A percentile compares a stretch with the other conserved stretches of the same genome.
Evolutionary conservation across 805 yeast genomes (phyloP).

Genomic region (Saccharomyces paradoxus): DNA sequence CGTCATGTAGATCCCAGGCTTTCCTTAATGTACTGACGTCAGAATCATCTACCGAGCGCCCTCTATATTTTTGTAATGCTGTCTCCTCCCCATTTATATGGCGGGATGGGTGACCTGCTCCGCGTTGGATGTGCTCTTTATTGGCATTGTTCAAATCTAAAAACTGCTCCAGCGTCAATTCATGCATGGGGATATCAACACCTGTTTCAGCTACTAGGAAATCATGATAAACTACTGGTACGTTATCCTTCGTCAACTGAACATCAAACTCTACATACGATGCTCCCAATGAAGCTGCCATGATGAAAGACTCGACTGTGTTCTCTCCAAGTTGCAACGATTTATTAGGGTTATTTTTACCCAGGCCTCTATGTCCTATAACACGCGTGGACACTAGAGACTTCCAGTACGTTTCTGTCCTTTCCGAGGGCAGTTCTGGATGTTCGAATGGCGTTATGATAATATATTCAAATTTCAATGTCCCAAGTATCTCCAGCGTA

Average conservation of each 20-base stretch:
- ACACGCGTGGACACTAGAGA: slow-evolving; percentile 81
- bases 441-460: slow-evolving; percentile 57
- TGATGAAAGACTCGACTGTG: slow-evolving; percentile 88
- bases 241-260: slow-evolving; percentile 81
- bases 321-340: slow-evolving; percentile 92
- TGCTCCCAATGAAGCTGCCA: slow-evolving; percentile 94
- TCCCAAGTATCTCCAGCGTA: slow-evolving; percentile 69
- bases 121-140: slow-evolving; percentile 3
- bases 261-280: slow-evolving; percentile 96
- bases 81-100: slow-evolving; percentile 4
- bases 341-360: slow-evolving; percentile 69
- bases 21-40: not conserved
- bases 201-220: slow-evolving; percentile 93
- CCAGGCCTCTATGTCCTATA: slow-evolving; percentile 93
- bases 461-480: slow-evolving; percentile 65
- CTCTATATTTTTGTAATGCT: slow-evolving; percentile 11
- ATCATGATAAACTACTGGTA: slow-evolving; percentile 93
- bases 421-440: slow-evolving; percentile 14
- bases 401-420: slow-evolving; percentile 75
- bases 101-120: not conserved
- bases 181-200: slow-evolving; percentile 93
- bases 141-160: slow-evolving; percentile 40
- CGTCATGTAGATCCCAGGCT: not conserved
- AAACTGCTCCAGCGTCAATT: slow-evolving; percentile 82
- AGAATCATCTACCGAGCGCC: slow-evolving; percentile 26